Evolutionary conservation across 257 asterid genomes (phyloP), one percentile per base, ranked within the genome.

Genomic region (Solanum bulbocastanum): DNA sequence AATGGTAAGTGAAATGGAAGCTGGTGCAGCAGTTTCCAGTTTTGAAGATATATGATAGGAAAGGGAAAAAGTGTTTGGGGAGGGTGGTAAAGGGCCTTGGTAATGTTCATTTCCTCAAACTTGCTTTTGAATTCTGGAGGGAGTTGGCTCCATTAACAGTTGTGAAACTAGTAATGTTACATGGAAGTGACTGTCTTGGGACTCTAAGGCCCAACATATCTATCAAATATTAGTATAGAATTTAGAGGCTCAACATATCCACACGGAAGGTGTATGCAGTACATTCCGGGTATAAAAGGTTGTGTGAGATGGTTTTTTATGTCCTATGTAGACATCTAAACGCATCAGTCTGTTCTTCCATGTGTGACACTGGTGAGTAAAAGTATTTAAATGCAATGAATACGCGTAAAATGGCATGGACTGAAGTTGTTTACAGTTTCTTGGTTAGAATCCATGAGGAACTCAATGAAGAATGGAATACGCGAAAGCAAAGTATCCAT

Each of bases 1-100:
- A 93, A 97, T 86, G 99, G 99, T 97, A 92, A 90, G 96, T 91
- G 27, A 40, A 88, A 49, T 83, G 84, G 74, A 62, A 85, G 56
- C 65, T 13, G 37, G 76, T 37, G 30, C 37, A 81, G 68, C 85
- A 46, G 3, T 81, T 81, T 32, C 32, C 42, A 81, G 68, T 46
- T 81, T 18, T 79, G 27, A 81, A 81, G 27, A 35, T 81, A 81
- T 81, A 30, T 81, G 42, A 46, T 46, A 30, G 85, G 33, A 49
- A 81, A 16, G 40, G 18, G 11, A 81, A 46, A 39, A 81, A 27
- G 42, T 16, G 68, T 46, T 68, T 81, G 18, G 37, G 40, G 25
- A 30, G n/a, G 85, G 42, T 1, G 68, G 30, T 46, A 27, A 10
- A 46, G 15, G 40, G 68, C 40, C 18, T 46, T 81, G 7, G 18